Percentiles rank a stretch among this genome's conserved stretches.
Conservation (phyloP, 129 eudicot species). For the Artemisia annua region DNA sequence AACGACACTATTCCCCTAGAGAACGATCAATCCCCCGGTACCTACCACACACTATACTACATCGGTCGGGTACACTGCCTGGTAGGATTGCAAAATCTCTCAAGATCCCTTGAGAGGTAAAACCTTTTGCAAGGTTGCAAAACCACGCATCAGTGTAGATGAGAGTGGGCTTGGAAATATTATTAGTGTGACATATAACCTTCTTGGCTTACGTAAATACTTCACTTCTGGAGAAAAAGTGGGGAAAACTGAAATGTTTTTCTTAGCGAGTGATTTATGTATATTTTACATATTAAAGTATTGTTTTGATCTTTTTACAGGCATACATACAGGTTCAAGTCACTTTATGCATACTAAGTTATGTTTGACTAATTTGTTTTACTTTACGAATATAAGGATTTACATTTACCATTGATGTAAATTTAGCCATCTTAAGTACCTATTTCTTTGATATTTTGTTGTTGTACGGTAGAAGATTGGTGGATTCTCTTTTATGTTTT, state of each 20-base stretch:
- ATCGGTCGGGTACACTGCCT: too few relatives aligned
- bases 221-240: slow-evolving; percentile 49
- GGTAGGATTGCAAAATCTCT: too few relatives aligned
- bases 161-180: slow-evolving; percentile 85
- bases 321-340: slow-evolving; percentile 61
- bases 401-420: too few relatives aligned
- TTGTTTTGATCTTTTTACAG: slow-evolving; percentile 31
- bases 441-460: not conserved
- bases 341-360: slow-evolving; percentile 3
- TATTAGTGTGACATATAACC: slow-evolving; percentile 65
- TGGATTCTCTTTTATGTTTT: too few relatives aligned
- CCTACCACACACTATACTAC: too few relatives aligned
- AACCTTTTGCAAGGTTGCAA: too few relatives aligned
- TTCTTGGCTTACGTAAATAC: slow-evolving; percentile 63
- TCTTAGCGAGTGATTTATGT: not conserved
- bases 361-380: too few relatives aligned
- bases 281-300: not conserved
- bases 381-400: too few relatives aligned
- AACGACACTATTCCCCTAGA: too few relatives aligned
- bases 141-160: slow-evolving; percentile 58
- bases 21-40: too few relatives aligned
- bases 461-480: too few relatives aligned
- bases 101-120: too few relatives aligned
- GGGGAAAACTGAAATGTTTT: not conserved
- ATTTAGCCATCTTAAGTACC: not conserved